Evolutionary conservation across 768 basidiomycete species (phyloP).

Genomic region (Leccinum fibrillosum): DNA sequence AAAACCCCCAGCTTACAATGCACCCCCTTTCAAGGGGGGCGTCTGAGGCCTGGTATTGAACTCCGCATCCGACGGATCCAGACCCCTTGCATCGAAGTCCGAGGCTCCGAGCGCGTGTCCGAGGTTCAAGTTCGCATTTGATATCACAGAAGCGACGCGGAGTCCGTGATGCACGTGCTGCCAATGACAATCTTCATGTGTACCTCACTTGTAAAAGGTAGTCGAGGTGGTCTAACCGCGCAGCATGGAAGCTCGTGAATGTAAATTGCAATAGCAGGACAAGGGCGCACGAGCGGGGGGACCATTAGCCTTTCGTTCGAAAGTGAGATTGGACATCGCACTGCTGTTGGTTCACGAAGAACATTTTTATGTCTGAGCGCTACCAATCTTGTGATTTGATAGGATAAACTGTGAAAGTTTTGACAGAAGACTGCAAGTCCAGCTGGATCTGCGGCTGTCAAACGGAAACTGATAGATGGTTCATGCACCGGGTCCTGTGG

Average conservation of each 20-base stretch:
- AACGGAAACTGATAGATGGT: neutral
- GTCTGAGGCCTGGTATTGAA: neutral
- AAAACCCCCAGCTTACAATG: slow-evolving; percentile 2
- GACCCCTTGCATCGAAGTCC: slow-evolving; percentile 7
- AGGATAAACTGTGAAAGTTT: neutral
- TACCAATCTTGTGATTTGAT: neutral
- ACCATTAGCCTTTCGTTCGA: neutral
- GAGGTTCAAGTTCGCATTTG: neutral
- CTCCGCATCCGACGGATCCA: slow-evolving; percentile 8
- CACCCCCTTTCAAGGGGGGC: slow-evolving; percentile 7
- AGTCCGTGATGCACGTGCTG: neutral
- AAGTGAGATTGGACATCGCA: neutral
- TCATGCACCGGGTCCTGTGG: neutral
- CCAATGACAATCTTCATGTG: neutral
- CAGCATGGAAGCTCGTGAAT: neutral
- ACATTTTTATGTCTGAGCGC: neutral
- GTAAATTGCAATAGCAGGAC: neutral
- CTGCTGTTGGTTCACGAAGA: too few relatives aligned
- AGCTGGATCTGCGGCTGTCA: neutral
- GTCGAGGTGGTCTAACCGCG: neutral
- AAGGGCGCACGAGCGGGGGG: neutral
- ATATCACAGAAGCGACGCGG: neutral
- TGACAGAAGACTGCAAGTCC: neutral
- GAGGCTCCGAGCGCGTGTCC: neutral
- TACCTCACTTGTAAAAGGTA: neutral